Evolutionary conservation across 768 basidiomycete genomes (phyloP), one percentile per base, ranked within the genome.

Genomic region (Mycena leptocephala): DNA sequence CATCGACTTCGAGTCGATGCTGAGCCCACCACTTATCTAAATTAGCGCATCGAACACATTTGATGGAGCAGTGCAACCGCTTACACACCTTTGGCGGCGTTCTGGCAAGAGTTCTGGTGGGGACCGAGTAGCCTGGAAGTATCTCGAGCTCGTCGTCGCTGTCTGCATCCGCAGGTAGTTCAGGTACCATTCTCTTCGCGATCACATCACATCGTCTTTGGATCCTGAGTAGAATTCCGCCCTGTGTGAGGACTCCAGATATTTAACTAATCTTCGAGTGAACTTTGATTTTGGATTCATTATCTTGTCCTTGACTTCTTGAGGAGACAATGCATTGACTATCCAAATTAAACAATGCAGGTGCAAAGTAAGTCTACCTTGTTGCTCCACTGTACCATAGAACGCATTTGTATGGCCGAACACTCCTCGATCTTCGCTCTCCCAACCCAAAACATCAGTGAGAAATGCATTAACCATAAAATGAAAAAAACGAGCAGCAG

Each of bases 341-440:
- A 84, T 72, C 83, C 83, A 84, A 5, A 83, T 2, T 2, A 84
- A 46, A 48, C 78, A 8, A 66, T 82, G 83, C 9, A 81, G 37
- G 73, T 84, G 83, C 20, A 84, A 64, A 81, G 63, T 81, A 83
- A n/a, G n/a, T n/a, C n/a, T n/a, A n/a, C n/a, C n/a, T n/a, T n/a
- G n/a, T n/a, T n/a, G n/a, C n/a, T n/a, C 24, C 61, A 70, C 22
- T 33, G 6, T 2, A 78, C 79, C n/a, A n/a, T n/a, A n/a, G n/a
- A n/a, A n/a, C n/a, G n/a, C n/a, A n/a, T n/a, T n/a, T n/a, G n/a
- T n/a, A 0, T 71, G 24, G 1, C 82, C 81, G 61, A 72, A 82
- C 22, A 82, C 26, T 1, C 69, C 78, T 0, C 35, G 6, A 2
- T 75, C 24, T 33, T 66, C 73, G 2, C 6, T 39, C 2, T 55